These are phyloP conservation scores for Adansonia gregorii DNA, from an alignment of 441 rosid species.

Conservation along the genomic window DNA sequence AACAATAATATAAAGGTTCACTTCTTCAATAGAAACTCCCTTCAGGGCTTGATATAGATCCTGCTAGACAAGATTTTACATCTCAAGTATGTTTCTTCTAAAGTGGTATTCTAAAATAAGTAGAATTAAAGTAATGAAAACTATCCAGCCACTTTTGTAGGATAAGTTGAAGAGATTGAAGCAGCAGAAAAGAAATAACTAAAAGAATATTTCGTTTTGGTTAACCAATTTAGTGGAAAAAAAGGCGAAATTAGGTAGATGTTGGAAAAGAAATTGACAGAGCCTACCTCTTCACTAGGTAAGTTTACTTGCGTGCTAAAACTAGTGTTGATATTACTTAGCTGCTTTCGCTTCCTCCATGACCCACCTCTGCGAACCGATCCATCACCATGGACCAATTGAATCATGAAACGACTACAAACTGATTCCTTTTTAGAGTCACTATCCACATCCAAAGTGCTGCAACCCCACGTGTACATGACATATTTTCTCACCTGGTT, in stretches of 20 bases:
- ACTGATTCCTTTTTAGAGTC: conserved; percentile 34
- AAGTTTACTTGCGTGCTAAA: conserved; percentile 40
- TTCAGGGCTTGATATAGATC: conserved; percentile 37
- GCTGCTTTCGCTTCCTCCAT: conserved; percentile 38
- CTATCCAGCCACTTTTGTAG: background rate
- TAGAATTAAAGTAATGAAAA: background rate
- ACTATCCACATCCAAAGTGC: conserved; percentile 49
- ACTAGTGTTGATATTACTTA: conserved; percentile 33
- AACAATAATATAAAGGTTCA: conserved; percentile 35
- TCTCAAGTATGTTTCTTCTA: conserved; percentile 34
- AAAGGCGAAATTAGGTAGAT: conserved; percentile 15
- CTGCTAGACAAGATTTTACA: conserved; percentile 36
- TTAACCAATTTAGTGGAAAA: background rate
- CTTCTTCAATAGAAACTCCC: conserved; percentile 32
- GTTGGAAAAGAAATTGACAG: conserved; percentile 15
- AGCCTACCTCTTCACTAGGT: conserved; percentile 59
- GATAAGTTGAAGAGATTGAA: conserved; percentile 15
- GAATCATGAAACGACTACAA: conserved; percentile 44
- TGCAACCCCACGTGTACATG: conserved; percentile 80
- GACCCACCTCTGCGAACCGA: conserved; percentile 42
- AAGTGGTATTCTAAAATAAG: conserved; percentile 41
- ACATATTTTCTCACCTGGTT: conserved; percentile 91
- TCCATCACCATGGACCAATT: conserved; percentile 44
- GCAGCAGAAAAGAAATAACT: background rate
- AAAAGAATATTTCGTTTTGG: background rate